Evolutionary conservation across 2,329 filamentous ascomycete genomes (phyloP).

Genomic region (Ophiostoma quercus): DNA sequence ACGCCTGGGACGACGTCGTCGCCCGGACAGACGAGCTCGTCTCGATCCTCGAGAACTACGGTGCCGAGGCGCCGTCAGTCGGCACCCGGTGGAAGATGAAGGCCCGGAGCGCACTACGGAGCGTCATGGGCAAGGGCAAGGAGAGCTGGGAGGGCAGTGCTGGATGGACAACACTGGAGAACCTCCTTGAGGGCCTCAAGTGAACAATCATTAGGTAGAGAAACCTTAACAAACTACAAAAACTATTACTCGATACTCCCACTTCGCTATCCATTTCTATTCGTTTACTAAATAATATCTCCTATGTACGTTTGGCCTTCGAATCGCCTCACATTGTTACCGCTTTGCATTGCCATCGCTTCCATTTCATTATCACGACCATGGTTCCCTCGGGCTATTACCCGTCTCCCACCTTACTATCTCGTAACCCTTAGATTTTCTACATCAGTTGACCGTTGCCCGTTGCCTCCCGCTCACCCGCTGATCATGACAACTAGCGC

Average conservation of each 20-base stretch:
- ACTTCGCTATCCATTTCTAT: too few species aligned
- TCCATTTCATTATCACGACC: neutral
- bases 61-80: constrained; percentile 59
- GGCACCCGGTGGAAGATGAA: constrained; percentile 84
- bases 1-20: constrained; percentile 67
- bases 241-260: too few species aligned
- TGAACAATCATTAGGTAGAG: neutral
- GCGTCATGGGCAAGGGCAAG: constrained; percentile 75
- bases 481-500: neutral
- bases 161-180: constrained; percentile 60
- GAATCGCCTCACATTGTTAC: too few species aligned
- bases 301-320: too few species aligned
- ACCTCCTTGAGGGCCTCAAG: constrained; percentile 49
- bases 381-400: neutral
- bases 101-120: constrained; percentile 75
- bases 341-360: neutral
- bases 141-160: constrained; percentile 74
- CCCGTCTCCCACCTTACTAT: neutral
- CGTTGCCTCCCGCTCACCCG: neutral
- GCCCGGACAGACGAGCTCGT: constrained; percentile 75
- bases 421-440: neutral
- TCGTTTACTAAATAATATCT: too few species aligned
- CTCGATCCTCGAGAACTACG: constrained; percentile 76
- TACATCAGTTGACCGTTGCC: constrained; percentile 5
- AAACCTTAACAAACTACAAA: neutral